These are phyloP conservation scores for Cyclotella kingstonii DNA, from an alignment of 108 stramenopile species.

Conservation along the genomic window DNA sequence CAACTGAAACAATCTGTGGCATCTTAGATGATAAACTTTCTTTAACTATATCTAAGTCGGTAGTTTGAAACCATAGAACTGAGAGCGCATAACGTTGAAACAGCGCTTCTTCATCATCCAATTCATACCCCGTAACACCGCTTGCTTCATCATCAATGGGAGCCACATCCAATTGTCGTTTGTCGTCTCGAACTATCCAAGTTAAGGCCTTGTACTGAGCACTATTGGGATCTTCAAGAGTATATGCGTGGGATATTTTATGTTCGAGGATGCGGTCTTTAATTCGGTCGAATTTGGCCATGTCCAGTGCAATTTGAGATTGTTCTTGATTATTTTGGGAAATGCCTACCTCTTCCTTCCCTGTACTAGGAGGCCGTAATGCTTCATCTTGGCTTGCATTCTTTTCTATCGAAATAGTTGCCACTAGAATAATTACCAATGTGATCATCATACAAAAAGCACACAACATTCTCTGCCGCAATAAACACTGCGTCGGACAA, in stretches of 20 bases:
- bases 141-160: constrained; percentile 10
- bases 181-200: constrained; percentile 37
- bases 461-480: not conserved
- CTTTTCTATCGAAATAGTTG: not conserved
- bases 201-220: constrained; percentile 42
- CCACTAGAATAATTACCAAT: not conserved
- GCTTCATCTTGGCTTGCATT: not conserved
- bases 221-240: constrained; percentile 16
- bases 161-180: constrained; percentile 29
- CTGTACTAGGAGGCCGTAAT: constrained; percentile 1
- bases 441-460: not conserved
- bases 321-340: not conserved
- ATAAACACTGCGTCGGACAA: not conserved
- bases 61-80: constrained; percentile 40
- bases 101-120: constrained; percentile 22
- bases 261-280: constrained; percentile 46
- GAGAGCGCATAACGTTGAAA: constrained; percentile 42
- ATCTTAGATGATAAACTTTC: not conserved
- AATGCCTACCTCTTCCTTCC: too few species aligned
- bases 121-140: constrained; percentile 10
- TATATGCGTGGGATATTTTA: constrained; percentile 32
- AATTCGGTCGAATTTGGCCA: constrained; percentile 26
- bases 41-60: constrained; percentile 16
- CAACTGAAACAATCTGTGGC: not conserved
- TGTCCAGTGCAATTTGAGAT: constrained; percentile 2